A percentile compares a stretch with the other conserved stretches of the same genome.
These are phyloP conservation scores for Plasmodium knowlesi DNA, from an alignment of 169 alveolate genomes.

Conservation along the genomic window DNA sequence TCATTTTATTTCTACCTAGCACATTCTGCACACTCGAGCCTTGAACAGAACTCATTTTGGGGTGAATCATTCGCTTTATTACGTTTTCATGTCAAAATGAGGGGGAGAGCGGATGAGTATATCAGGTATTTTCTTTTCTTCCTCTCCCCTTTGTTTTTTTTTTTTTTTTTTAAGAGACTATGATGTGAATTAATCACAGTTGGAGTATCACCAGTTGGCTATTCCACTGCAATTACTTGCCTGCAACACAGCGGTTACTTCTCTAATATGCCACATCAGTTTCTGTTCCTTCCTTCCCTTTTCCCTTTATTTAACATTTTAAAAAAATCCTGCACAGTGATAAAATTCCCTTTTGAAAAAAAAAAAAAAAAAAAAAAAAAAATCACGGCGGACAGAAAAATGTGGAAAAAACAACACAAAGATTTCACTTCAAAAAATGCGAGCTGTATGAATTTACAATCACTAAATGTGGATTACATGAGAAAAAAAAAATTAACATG, in stretches of 20 bases:
- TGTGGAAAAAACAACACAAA: not conserved
- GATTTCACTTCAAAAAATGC: not conserved
- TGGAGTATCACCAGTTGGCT: not conserved
- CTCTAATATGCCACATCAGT: not conserved
- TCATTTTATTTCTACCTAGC: slow-evolving; percentile 24
- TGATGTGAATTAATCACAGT: not conserved
- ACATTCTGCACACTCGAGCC: slow-evolving; percentile 27
- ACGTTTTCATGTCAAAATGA: not conserved
- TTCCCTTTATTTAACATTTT: not conserved
- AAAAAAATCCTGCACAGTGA: not conserved
- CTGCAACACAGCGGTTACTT: not conserved
- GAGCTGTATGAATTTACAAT: not conserved
- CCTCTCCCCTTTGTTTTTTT: not conserved
- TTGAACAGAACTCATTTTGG: slow-evolving; percentile 37
- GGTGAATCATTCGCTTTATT: not conserved
- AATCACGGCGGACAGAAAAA: not conserved
- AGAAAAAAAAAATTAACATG: not conserved
- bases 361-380: not conserved
- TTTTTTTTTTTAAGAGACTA: not conserved
- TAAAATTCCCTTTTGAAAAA: not conserved
- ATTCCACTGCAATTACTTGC: not conserved
- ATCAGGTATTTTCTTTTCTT: not conserved
- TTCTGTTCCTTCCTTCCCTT: not conserved
- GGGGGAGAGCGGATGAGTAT: not conserved
- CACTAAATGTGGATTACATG: not conserved